phyloP scores from a whole-genome alignment of 2,329 filamentous ascomycete species.

The Pseudogymnoascus sp. region DNA sequence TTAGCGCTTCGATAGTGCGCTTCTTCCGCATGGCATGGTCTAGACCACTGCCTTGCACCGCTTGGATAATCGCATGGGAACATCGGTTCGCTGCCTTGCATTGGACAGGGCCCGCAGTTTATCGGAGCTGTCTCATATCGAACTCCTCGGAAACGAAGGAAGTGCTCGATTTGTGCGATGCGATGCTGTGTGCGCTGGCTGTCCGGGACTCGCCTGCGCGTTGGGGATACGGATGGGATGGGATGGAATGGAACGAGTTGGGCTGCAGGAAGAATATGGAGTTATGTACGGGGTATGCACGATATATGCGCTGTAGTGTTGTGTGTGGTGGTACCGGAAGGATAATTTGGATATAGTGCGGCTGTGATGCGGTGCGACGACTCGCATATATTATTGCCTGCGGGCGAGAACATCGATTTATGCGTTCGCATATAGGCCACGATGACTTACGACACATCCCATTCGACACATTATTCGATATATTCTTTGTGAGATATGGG shows the following conservation, averaged over 20 bases:
- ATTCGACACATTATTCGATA: background rate
- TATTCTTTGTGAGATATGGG: background rate
- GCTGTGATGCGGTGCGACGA: background rate
- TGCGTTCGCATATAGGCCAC: background rate
- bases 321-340: background rate
- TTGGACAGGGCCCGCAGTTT: background rate
- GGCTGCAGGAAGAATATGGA: background rate
- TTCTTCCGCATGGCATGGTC: background rate
- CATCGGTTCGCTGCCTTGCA: background rate
- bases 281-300: conserved; percentile 6
- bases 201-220: background rate
- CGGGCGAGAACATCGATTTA: background rate
- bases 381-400: background rate
- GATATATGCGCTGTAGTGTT: background rate
- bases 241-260: background rate
- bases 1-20: background rate
- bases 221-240: background rate
- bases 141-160: background rate
- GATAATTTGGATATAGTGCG: background rate
- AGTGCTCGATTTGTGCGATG: background rate
- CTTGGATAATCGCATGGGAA: background rate
- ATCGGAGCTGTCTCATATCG: background rate
- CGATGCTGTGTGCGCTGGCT: conserved; percentile 2
- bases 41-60: background rate
- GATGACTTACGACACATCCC: background rate